phyloP scores from a whole-genome alignment of 352 stramenopile genomes.

The Phytophthora constricta region DNA sequence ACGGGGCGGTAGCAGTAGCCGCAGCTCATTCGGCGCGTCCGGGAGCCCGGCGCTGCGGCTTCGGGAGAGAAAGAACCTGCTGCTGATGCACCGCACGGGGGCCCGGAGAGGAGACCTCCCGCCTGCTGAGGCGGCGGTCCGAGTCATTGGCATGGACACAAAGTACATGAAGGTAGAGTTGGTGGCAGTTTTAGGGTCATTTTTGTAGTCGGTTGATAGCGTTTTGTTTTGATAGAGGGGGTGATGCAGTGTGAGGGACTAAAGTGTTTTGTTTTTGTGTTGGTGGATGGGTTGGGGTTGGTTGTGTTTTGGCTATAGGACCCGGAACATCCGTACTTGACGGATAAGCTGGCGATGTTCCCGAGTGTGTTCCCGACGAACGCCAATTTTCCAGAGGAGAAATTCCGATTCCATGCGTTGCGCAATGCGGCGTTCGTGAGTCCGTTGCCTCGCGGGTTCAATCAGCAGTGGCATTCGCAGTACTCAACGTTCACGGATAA shows the following conservation, averaged over 20 bases:
- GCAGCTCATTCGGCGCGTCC: constrained; percentile 51
- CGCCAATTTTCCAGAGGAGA: constrained; percentile 78
- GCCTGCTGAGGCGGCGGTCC: constrained; percentile 52
- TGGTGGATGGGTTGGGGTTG: neutral
- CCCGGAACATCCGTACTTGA: constrained; percentile 64
- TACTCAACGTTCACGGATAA: constrained; percentile 89
- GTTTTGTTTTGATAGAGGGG: constrained; percentile 8
- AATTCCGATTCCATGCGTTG: constrained; percentile 79
- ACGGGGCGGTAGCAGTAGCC: constrained; percentile 32
- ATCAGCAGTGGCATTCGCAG: constrained; percentile 82
- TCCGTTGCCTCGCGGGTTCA: constrained; percentile 75
- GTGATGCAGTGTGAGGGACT: neutral
- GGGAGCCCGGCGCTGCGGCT: constrained; percentile 62
- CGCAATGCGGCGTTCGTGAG: constrained; percentile 82
- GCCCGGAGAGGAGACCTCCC: constrained; percentile 54
- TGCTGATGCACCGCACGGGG: constrained; percentile 78
- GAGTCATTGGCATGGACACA: constrained; percentile 70
- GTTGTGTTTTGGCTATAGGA: constrained; percentile 44
- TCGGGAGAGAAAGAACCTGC: constrained; percentile 74
- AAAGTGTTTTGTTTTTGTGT: neutral
- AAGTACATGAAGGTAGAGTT: constrained; percentile 81
- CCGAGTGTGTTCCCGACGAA: constrained; percentile 83
- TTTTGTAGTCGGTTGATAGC: neutral
- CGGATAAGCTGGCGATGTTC: constrained; percentile 68
- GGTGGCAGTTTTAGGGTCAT: too few relatives aligned